Evolutionary conservation across 176 grass and related monocot species (phyloP).

Genomic region (Oryza glaberrima): DNA sequence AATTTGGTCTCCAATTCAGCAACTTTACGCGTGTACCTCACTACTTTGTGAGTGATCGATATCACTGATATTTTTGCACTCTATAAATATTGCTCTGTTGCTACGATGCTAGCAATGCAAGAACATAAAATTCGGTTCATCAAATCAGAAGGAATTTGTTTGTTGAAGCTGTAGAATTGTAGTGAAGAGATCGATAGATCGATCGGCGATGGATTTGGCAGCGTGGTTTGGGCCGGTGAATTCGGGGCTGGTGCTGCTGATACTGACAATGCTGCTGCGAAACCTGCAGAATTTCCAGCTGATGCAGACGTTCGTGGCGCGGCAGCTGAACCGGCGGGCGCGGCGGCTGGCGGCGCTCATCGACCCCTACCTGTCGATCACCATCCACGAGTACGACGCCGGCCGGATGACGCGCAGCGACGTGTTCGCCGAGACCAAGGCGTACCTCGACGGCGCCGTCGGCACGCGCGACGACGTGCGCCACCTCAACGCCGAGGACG

Average conservation of each 20-base stretch:
- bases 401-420: conserved; percentile 37
- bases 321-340: conserved; percentile 14
- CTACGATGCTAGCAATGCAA: background rate
- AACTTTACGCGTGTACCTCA: conserved; percentile 1
- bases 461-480: background rate
- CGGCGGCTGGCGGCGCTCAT: conserved; percentile 10
- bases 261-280: conserved; percentile 7
- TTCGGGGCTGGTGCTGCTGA: background rate
- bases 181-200: background rate
- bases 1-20: background rate
- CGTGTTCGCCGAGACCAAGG: conserved; percentile 32
- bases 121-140: background rate
- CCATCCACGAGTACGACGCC: conserved; percentile 37
- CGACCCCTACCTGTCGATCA: conserved; percentile 25
- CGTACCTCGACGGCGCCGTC: conserved; percentile 31
- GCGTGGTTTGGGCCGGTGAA: background rate
- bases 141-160: background rate
- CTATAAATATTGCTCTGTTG: background rate
- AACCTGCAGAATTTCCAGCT: conserved; percentile 25
- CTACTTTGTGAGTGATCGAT: background rate
- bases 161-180: background rate
- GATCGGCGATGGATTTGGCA: background rate
- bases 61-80: background rate
- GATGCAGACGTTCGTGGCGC: conserved; percentile 24
- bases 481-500: conserved; percentile 28